Percentiles rank a stretch among this genome's conserved stretches.
Conservation (phyloP, 2,329 filamentous ascomycete species). For the Phoma herbarum region DNA sequence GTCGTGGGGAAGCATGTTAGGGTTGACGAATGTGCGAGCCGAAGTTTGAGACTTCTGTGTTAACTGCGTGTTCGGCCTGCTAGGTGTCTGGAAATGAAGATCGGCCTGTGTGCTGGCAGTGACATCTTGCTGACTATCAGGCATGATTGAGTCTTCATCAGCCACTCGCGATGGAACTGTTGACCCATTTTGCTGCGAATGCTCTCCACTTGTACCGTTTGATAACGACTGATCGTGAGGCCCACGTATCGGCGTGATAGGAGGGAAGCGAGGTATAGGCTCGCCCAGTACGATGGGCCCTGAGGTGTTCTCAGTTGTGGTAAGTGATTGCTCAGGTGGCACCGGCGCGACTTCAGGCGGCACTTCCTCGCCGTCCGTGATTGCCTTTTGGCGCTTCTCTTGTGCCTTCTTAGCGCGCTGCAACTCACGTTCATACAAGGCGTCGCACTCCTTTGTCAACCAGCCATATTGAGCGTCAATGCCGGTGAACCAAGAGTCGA, state of each 20-base stretch:
- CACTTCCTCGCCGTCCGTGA: constrained; percentile 53
- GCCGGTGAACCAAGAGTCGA: constrained; percentile 76
- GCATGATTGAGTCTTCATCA: constrained; percentile 57
- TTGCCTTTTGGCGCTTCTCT: constrained; percentile 59
- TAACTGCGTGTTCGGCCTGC: constrained; percentile 41
- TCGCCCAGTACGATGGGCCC: constrained; percentile 68
- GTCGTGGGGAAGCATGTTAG: constrained; percentile 66
- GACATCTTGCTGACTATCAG: constrained; percentile 54
- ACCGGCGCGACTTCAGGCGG: constrained; percentile 53
- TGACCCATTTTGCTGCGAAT: constrained; percentile 54
- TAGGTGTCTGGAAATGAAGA: constrained; percentile 46
- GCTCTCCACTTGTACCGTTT: constrained; percentile 61
- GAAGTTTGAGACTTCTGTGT: constrained; percentile 72
- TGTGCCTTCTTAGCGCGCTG: constrained; percentile 69
- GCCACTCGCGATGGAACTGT: constrained; percentile 48
- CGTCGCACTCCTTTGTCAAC: constrained; percentile 73
- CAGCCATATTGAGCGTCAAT: constrained; percentile 54
- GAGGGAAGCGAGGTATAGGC: constrained; percentile 62
- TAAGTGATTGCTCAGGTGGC: constrained; percentile 53
- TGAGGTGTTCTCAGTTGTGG: constrained; percentile 52
- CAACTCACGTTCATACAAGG: constrained; percentile 74
- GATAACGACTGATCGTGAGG: constrained; percentile 63
- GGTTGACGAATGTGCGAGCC: constrained; percentile 66
- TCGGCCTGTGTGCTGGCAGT: constrained; percentile 44
- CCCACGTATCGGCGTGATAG: constrained; percentile 52